A percentile compares a stretch with the other conserved stretches of the same genome.
phyloP scores from a whole-genome alignment of 176 grass and related monocot genomes.

The Carex cristatella region DNA sequence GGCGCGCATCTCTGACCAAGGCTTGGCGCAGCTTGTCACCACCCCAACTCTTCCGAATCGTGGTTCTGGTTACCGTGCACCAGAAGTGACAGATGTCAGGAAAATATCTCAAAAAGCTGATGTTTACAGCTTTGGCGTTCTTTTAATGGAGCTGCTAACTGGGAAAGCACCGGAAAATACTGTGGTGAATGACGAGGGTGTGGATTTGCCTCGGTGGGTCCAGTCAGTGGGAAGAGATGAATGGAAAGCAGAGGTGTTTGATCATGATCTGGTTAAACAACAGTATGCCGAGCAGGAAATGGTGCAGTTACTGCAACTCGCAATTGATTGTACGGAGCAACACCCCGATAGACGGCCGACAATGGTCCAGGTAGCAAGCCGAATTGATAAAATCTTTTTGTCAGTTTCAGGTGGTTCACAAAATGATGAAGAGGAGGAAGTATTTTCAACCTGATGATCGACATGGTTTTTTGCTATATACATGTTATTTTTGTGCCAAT shows the following conservation, averaged over 20 bases:
- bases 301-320: constrained; percentile 63
- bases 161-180: constrained; percentile 34
- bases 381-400: constrained; percentile 45
- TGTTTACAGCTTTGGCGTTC: constrained; percentile 81
- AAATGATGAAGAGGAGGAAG: constrained; percentile 31
- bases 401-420: constrained; percentile 33
- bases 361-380: constrained; percentile 44
- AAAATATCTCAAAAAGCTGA: constrained; percentile 58
- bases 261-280: constrained; percentile 32
- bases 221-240: constrained; percentile 68
- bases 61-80: constrained; percentile 47
- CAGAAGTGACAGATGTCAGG: constrained; percentile 48
- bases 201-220: constrained; percentile 75
- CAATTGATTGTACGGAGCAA: constrained; percentile 64
- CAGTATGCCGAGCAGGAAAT: constrained; percentile 43
- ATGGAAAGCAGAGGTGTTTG: constrained; percentile 85
- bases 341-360: constrained; percentile 39
- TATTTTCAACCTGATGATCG: constrained; percentile 25
- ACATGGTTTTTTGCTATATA: constrained; percentile 14
- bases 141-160: constrained; percentile 73
- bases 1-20: constrained; percentile 46
- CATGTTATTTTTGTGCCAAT: constrained; percentile 13
- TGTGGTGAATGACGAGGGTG: constrained; percentile 29
- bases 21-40: constrained; percentile 42
- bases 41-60: constrained; percentile 17